Evolutionary conservation across 2,329 filamentous ascomycete species (phyloP).

Genomic region (Xylariales sp.): DNA sequence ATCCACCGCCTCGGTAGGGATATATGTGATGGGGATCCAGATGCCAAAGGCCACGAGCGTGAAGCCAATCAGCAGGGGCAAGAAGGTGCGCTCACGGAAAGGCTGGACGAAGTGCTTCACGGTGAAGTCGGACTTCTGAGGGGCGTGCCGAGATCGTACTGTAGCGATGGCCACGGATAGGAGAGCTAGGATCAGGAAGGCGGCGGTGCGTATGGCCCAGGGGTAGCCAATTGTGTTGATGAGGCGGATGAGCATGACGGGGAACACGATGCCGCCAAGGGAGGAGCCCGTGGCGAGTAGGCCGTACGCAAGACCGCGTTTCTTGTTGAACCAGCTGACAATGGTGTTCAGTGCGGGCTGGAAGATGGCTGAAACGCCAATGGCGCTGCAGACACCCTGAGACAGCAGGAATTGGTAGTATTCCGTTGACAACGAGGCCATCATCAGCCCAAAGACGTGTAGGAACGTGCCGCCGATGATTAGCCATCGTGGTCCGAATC

Average conservation of each 20-base stretch:
- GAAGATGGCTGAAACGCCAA: conserved; percentile 40
- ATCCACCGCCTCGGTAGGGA: conserved; percentile 6
- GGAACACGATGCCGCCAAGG: conserved; percentile 51
- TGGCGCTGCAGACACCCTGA: conserved; percentile 32
- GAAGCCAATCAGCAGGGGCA: too few relatives aligned
- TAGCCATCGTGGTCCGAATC: conserved; percentile 56
- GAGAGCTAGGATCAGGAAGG: conserved; percentile 13
- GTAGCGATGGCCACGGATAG: conserved; percentile 11
- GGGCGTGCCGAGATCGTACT: neutral
- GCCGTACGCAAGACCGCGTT: conserved; percentile 48
- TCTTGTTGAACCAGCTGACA: conserved; percentile 48
- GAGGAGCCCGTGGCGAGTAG: conserved; percentile 50
- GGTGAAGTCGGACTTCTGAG: neutral
- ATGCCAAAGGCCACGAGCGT: too few relatives aligned
- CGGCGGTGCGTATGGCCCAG: conserved; percentile 13
- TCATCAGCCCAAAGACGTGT: conserved; percentile 62
- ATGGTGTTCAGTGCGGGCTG: conserved; percentile 26
- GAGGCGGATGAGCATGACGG: conserved; percentile 54
- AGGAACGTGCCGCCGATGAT: conserved; percentile 48
- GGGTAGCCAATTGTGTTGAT: conserved; percentile 45
- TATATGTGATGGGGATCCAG: conserved; percentile 6
- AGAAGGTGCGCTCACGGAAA: neutral
- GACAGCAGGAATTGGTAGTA: conserved; percentile 45
- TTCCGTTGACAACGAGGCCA: conserved; percentile 47
- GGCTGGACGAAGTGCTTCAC: neutral